Evolutionary conservation across 805 yeast species (phyloP).

Genomic region (Cyberlindnera misumaiensis): DNA sequence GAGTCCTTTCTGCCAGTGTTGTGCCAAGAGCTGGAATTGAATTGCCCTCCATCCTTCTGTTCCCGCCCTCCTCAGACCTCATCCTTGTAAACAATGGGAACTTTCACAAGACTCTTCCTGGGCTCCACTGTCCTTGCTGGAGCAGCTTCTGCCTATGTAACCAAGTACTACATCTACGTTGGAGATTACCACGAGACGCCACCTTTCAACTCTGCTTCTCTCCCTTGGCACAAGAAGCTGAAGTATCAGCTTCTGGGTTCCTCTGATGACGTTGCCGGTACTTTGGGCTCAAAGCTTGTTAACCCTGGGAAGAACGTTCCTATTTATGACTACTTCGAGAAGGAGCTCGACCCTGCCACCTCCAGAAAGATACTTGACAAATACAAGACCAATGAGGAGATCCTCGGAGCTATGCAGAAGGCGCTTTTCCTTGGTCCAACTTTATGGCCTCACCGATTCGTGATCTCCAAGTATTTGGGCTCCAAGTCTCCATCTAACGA

Average conservation of each 20-base stretch:
- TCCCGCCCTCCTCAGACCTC: neutral
- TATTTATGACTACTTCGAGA: constrained; percentile 17
- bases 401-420: constrained; percentile 15
- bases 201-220: constrained; percentile 7
- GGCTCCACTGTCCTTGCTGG: constrained; percentile 5
- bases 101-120: constrained; percentile 2
- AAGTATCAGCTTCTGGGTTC: constrained; percentile 6
- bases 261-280: constrained; percentile 8
- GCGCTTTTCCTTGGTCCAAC: constrained; percentile 20
- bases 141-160: constrained; percentile 4
- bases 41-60: neutral
- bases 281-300: constrained; percentile 3
- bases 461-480: constrained; percentile 15
- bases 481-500: constrained; percentile 7
- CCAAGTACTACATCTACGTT: constrained; percentile 11
- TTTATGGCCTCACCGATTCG: constrained; percentile 17
- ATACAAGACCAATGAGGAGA: constrained; percentile 18
- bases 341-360: constrained; percentile 10
- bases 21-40: too few species aligned
- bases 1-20: too few species aligned
- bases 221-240: constrained; percentile 1
- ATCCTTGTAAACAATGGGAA: neutral
- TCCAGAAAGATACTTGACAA: constrained; percentile 13
- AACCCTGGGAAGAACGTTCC: constrained; percentile 14
- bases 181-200: constrained; percentile 14